Conservation (phyloP, 768 basidiomycete species). For the Piloderma croceum region DNA sequence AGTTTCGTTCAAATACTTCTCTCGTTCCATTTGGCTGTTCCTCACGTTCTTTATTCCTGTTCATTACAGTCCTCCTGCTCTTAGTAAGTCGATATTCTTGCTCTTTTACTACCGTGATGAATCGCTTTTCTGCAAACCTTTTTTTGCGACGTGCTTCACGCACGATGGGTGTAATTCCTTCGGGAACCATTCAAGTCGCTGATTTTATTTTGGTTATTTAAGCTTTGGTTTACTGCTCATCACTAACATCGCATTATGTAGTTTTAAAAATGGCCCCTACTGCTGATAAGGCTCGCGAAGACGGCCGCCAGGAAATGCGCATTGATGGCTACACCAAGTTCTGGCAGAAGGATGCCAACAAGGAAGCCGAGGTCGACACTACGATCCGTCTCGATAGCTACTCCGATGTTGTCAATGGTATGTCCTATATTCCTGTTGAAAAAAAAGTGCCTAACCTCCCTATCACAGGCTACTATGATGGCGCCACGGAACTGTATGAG, state of each 20-base stretch:
- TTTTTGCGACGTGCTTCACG: constrained; percentile 21
- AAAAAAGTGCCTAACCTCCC: not conserved
- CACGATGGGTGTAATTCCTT: constrained; percentile 27
- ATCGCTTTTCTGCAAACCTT: constrained; percentile 21
- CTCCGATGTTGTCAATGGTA: constrained; percentile 91
- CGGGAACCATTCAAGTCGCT: constrained; percentile 40
- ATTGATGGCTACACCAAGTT: constrained; percentile 84
- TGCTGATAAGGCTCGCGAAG: constrained; percentile 30
- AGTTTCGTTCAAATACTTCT: too few relatives aligned
- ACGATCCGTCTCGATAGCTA: constrained; percentile 76
- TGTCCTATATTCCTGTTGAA: not conserved
- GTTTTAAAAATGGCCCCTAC: constrained; percentile 10
- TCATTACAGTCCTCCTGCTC: too few relatives aligned
- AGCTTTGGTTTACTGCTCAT: not conserved
- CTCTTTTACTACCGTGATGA: constrained; percentile 26
- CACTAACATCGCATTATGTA: not conserved
- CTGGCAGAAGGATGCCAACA: constrained; percentile 79
- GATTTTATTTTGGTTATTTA: constrained; percentile 15
- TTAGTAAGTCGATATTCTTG: too few relatives aligned
- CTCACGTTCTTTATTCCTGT: too few relatives aligned
- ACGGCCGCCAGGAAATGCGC: constrained; percentile 60
- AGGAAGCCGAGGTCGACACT: constrained; percentile 62
- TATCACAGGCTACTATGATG: constrained; percentile 85
- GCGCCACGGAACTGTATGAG: constrained; percentile 92
- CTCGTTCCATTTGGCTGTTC: too few relatives aligned